These are phyloP conservation scores for Luffa acutangula DNA, from an alignment of 306 rosid genomes.

Conservation along the genomic window DNA sequence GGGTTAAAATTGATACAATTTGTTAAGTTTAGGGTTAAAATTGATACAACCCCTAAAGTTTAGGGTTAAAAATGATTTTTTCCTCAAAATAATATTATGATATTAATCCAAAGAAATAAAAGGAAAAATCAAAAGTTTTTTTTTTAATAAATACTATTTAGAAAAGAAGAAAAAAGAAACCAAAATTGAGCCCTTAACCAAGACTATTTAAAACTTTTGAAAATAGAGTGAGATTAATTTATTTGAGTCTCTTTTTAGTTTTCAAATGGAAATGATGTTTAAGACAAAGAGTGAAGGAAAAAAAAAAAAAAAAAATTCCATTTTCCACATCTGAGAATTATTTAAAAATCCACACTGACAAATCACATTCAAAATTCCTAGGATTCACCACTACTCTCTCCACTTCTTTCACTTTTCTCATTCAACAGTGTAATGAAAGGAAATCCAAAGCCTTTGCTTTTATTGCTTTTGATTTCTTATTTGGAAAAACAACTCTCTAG, in stretches of 20 bases:
- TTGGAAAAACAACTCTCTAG: neutral
- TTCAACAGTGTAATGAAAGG: neutral
- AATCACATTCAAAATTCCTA: neutral
- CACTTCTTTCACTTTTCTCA: neutral
- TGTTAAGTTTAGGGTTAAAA: too few species aligned
- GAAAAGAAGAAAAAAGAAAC: neutral
- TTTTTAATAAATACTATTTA: too few species aligned
- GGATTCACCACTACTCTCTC: neutral
- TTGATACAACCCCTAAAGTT: too few species aligned
- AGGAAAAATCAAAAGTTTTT: too few species aligned
- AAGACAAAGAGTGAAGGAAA: neutral
- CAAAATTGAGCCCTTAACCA: neutral
- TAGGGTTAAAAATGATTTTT: too few species aligned
- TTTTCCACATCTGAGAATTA: neutral
- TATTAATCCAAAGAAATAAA: neutral
- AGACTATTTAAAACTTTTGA: neutral
- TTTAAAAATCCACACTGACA: neutral
- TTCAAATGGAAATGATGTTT: neutral
- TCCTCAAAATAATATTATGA: neutral
- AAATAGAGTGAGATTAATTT: neutral
- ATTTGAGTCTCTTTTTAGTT: neutral
- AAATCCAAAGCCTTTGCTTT: neutral
- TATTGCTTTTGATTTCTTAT: neutral
- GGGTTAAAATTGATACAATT: too few species aligned
- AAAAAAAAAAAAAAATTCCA: neutral